phyloP scores from a whole-genome alignment of 305 asterid genomes.

The Withania somnifera region DNA sequence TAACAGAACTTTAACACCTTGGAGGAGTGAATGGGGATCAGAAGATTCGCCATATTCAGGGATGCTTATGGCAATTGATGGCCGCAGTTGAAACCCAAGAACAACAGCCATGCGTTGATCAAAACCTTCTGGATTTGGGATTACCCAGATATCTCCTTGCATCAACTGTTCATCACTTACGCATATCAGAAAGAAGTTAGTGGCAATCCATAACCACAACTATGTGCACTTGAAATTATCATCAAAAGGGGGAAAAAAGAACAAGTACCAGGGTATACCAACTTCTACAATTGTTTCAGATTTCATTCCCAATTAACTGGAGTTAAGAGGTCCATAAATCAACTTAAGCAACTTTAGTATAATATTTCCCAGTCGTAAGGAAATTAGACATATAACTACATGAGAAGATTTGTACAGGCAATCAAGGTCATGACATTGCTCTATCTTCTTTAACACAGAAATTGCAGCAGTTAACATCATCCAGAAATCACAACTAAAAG shows the following conservation, averaged over 20 bases:
- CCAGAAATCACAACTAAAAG: neutral
- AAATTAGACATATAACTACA: neutral
- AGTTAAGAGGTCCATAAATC: neutral
- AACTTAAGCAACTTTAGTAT: neutral
- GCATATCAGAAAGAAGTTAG: neutral
- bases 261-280: neutral
- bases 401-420: neutral
- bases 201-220: neutral
- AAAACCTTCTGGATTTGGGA: conserved; percentile 56
- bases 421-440: neutral
- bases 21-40: conserved; percentile 49
- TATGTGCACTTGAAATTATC: neutral
- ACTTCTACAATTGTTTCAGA: neutral
- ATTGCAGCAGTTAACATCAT: neutral
- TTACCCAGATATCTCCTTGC: conserved; percentile 93
- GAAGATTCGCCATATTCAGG: conserved; percentile 56
- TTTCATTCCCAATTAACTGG: neutral
- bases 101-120: conserved; percentile 73
- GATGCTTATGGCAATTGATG: conserved; percentile 34
- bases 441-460: neutral
- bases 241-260: neutral
- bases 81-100: conserved; percentile 56
- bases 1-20: conserved; percentile 63
- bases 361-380: neutral
- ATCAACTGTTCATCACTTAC: conserved; percentile 47